These are phyloP conservation scores for Chaetomidium leptoderma DNA, from an alignment of 495 filamentous ascomycete genomes.

Conservation along the genomic window DNA sequence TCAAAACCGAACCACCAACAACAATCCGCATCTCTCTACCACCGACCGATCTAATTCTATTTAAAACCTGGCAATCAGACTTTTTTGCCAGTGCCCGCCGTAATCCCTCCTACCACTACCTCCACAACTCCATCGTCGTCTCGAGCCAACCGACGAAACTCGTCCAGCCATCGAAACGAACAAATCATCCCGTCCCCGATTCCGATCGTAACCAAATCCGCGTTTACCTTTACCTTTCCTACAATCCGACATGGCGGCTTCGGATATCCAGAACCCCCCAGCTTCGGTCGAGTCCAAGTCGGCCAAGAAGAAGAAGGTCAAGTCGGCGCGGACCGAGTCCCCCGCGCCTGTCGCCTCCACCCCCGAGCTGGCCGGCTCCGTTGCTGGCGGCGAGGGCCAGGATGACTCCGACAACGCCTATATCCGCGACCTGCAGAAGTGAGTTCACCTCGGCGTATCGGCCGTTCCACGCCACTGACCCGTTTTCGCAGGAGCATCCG, in stretches of 20 bases:
- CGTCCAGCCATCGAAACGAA: background rate
- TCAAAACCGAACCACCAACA: background rate
- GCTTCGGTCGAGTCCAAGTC: conserved; percentile 55
- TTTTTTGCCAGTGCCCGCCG: background rate
- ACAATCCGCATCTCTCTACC: conserved; percentile 8
- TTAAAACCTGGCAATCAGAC: conserved; percentile 16
- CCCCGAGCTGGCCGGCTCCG: conserved; percentile 40
- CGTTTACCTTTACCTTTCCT: conserved; percentile 13
- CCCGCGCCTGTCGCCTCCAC: conserved; percentile 40
- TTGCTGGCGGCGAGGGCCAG: conserved; percentile 34
- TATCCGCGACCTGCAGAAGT: conserved; percentile 85
- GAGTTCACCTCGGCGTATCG: conserved; percentile 27
- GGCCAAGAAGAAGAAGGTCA: conserved; percentile 69
- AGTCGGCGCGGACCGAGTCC: conserved; percentile 47
- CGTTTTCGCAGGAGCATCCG: conserved; percentile 65
- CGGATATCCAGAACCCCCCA: conserved; percentile 49
- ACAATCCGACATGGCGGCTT: conserved; percentile 44
- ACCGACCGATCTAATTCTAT: background rate
- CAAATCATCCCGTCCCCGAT: background rate
- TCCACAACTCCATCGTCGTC: background rate
- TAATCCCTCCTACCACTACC: background rate
- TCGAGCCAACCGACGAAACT: conserved; percentile 4
- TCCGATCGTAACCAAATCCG: background rate
- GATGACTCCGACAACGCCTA: conserved; percentile 65
- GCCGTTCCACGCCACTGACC: conserved; percentile 12